phyloP scores from a whole-genome alignment of 768 basidiomycete genomes.

The Suillus ampliporus region DNA sequence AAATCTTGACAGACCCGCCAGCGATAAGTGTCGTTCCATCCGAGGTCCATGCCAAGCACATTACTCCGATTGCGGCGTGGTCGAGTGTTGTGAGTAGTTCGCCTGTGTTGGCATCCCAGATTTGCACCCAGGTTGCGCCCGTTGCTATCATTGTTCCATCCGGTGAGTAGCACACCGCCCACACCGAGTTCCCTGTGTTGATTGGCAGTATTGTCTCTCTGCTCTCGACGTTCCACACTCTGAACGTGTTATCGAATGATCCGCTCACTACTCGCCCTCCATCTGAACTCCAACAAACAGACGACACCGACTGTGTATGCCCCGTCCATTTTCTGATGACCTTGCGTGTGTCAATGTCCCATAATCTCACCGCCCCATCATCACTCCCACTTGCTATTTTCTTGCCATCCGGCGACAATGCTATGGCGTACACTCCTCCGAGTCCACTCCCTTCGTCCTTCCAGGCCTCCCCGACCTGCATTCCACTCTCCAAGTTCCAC shows the following conservation, averaged over 20 bases:
- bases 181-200: neutral
- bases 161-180: neutral
- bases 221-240: neutral
- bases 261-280: neutral
- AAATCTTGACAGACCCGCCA: too few relatives aligned
- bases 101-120: neutral
- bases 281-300: too few relatives aligned
- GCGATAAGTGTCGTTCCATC: neutral
- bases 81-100: neutral
- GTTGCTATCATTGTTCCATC: neutral
- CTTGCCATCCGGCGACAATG: conserved; percentile 3
- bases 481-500: neutral
- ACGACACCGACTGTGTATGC: neutral
- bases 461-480: neutral
- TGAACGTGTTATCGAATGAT: neutral
- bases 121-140: neutral
- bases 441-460: neutral
- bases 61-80: too few relatives aligned
- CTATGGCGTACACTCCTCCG: neutral
- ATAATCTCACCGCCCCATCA: conserved; percentile 12
- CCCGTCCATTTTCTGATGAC: neutral
- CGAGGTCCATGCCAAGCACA: neutral
- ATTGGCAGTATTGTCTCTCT: neutral
- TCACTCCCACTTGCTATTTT: conserved; percentile 10
- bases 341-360: neutral